Conservation (phyloP, 73 alveolate species). For the Tetrahymena malaccensis region DNA sequence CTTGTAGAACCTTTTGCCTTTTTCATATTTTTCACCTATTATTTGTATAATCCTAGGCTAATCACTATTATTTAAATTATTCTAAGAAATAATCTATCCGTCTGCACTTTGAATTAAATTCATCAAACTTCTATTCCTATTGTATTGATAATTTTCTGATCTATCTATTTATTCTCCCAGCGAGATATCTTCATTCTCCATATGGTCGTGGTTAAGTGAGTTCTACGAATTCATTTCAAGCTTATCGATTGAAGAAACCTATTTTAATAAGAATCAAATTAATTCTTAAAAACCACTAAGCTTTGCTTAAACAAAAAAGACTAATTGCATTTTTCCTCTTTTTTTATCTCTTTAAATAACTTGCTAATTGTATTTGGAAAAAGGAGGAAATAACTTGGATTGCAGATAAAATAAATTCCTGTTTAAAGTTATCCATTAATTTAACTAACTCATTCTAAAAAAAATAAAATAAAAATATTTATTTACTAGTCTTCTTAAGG, state of each 20-base stretch:
- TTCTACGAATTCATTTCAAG: background rate
- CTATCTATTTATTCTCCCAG: background rate
- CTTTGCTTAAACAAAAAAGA: too few species aligned
- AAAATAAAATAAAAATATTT: background rate
- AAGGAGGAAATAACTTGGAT: too few species aligned
- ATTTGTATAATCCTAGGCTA: background rate
- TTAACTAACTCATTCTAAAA: too few species aligned
- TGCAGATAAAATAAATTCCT: too few species aligned
- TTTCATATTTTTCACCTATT: background rate
- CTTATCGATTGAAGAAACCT: background rate
- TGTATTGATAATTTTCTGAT: background rate
- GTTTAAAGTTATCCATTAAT: too few species aligned
- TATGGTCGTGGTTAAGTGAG: background rate
- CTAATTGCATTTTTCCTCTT: too few species aligned
- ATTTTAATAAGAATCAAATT: too few species aligned
- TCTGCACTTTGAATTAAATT: background rate
- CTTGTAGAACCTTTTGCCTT: background rate
- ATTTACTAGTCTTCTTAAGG: background rate
- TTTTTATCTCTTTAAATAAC: too few species aligned
- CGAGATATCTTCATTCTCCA: background rate
- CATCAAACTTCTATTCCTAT: background rate
- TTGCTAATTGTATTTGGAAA: too few species aligned
- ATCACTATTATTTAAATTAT: background rate
- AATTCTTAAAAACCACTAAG: too few species aligned
- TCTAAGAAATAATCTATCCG: background rate